Conservation (phyloP, 208 protist species). For the Trypanosoma caninum region DNA sequence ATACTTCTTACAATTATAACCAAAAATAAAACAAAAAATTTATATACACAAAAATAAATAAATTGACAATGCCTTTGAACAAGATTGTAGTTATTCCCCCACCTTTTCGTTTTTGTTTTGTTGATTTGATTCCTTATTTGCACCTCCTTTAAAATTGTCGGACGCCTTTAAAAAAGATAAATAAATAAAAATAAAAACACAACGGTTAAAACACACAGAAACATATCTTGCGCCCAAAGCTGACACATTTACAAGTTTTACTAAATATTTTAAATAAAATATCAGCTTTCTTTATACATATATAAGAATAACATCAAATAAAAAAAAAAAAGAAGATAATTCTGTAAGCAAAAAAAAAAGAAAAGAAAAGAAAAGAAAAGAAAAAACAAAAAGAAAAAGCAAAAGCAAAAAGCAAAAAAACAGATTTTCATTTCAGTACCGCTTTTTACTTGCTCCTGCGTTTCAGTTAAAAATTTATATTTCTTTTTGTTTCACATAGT, state of each 20-base stretch:
- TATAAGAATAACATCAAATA: no score
- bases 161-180: background rate
- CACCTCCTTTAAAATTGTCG: no score
- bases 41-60: constrained; percentile 1
- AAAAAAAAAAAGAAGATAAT: background rate
- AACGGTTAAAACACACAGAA: background rate
- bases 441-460: no score
- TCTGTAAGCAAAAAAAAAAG: background rate
- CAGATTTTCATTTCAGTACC: no score
- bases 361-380: background rate
- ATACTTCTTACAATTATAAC: no score
- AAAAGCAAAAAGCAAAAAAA: background rate
- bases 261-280: background rate
- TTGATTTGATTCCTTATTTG: no score
- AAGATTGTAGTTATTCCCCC: no score
- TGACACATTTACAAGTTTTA: background rate
- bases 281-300: background rate
- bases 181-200: background rate
- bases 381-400: background rate
- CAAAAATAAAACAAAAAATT: background rate
- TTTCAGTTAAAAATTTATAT: no score
- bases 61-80: no score
- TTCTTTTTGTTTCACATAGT: no score
- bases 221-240: background rate
- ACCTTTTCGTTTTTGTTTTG: no score